Evolutionary conservation across 2,329 filamentous ascomycete species (phyloP).

Genomic region (Metarhizium brunneum): DNA sequence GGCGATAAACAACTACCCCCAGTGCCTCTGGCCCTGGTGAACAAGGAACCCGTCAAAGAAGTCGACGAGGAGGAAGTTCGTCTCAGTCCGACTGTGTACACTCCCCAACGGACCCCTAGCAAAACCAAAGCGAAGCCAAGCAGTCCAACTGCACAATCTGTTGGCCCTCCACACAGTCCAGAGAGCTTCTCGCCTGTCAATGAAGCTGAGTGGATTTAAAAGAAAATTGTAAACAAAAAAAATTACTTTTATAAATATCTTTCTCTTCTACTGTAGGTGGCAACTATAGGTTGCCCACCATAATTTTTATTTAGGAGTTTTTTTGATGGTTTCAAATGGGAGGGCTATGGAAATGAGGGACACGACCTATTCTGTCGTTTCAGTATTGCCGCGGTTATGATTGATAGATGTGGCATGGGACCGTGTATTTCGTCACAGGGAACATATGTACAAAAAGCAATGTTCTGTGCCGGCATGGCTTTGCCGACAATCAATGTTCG

Average conservation of each 20-base stretch:
- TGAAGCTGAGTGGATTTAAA: slow-evolving; percentile 11
- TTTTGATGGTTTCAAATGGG: no score
- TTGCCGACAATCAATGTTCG: not conserved
- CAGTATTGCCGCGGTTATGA: not conserved
- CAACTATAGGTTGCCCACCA: no score
- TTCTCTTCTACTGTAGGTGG: not conserved
- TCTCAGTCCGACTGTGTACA: slow-evolving; percentile 45
- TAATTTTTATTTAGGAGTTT: no score
- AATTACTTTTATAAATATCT: slow-evolving; percentile 3
- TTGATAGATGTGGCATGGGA: not conserved
- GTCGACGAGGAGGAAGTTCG: slow-evolving; percentile 22
- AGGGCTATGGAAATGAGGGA: no score
- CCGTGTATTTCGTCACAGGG: not conserved
- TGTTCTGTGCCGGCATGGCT: not conserved
- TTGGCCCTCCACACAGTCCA: not conserved
- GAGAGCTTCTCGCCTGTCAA: slow-evolving; percentile 2
- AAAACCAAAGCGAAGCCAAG: not conserved
- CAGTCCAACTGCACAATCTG: not conserved
- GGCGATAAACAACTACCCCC: slow-evolving; percentile 21
- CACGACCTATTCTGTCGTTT: no score
- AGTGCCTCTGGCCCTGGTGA: slow-evolving; percentile 16
- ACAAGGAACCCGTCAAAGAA: not conserved
- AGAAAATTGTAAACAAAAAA: not conserved
- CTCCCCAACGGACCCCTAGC: slow-evolving; percentile 19
- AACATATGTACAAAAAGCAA: not conserved